Percentiles rank a stretch among this genome's conserved stretches.
These are phyloP conservation scores for Psilocybe cubensis DNA, from an alignment of 768 basidiomycete genomes.

Conservation along the genomic window DNA sequence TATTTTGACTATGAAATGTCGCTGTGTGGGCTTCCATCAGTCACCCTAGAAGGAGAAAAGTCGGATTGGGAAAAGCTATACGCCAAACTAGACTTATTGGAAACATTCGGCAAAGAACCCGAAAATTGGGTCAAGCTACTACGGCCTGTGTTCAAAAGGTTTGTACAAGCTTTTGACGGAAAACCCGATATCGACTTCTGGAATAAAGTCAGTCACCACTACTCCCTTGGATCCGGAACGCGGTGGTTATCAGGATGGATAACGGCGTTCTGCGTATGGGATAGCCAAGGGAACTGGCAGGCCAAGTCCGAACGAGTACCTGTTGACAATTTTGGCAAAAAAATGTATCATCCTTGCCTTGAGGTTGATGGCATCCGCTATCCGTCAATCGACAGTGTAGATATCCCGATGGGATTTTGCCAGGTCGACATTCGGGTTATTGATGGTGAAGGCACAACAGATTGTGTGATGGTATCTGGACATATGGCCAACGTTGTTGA, in stretches of 20 bases:
- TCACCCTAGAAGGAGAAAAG: constrained; percentile 46
- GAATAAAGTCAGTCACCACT: constrained; percentile 14
- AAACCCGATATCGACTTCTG: constrained; percentile 19
- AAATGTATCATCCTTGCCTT: constrained; percentile 7
- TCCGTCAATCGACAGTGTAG: background rate
- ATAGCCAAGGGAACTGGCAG: constrained; percentile 18
- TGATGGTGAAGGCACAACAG: constrained; percentile 11
- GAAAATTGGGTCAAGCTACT: constrained; percentile 41
- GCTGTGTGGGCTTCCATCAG: constrained; percentile 44
- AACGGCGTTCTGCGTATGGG: constrained; percentile 24
- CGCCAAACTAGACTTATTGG: constrained; percentile 39
- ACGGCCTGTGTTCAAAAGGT: constrained; percentile 35
- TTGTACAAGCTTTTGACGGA: constrained; percentile 25
- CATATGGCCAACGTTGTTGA: constrained; percentile 15
- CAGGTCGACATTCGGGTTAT: constrained; percentile 24
- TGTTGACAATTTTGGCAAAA: background rate
- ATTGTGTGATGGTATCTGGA: constrained; percentile 28
- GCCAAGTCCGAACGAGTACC: background rate
- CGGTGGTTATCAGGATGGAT: constrained; percentile 21
- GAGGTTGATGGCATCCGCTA: constrained; percentile 11
- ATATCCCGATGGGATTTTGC: constrained; percentile 16
- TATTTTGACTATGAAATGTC: constrained; percentile 39
- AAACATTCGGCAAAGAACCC: constrained; percentile 35
- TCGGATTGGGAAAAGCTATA: constrained; percentile 42
- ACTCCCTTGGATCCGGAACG: constrained; percentile 16